These are phyloP conservation scores for Sphaceloma murrayae DNA, from an alignment of 2,329 filamentous ascomycete genomes.

Conservation along the genomic window DNA sequence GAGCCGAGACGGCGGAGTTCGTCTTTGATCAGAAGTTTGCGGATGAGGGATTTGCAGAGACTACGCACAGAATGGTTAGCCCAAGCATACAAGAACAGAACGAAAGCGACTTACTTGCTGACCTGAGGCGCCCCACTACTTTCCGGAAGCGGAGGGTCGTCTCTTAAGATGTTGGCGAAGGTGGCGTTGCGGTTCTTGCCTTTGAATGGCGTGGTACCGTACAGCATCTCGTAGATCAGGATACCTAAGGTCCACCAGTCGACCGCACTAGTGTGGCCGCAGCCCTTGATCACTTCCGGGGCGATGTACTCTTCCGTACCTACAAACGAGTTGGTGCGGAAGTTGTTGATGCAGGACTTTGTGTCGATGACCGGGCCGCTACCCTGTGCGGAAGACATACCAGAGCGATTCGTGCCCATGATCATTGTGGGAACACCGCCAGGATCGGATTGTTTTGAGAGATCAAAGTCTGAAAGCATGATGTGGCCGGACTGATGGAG, in stretches of 20 bases:
- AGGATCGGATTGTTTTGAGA: conserved; percentile 94
- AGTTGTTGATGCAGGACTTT: conserved; percentile 95
- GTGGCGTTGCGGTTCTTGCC: conserved; percentile 98
- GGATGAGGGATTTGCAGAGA: conserved; percentile 90
- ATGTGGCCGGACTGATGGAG: conserved; percentile 99
- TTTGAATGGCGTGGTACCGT: conserved; percentile 97
- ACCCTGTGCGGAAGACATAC: conserved; percentile 55
- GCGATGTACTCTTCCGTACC: conserved; percentile 99
- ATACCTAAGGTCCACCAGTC: conserved; percentile 99
- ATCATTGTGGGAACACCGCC: conserved; percentile 98
- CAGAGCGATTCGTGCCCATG: conserved; percentile 64
- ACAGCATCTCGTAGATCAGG: conserved; percentile 97
- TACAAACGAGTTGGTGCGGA: conserved; percentile 96
- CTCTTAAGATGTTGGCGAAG: conserved; percentile 91
- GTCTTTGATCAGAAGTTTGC: conserved; percentile 96
- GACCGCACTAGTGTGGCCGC: conserved; percentile 93
- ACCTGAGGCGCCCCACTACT: conserved; percentile 73
- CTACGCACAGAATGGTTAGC: conserved; percentile 37
- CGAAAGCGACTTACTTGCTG: conserved; percentile 62
- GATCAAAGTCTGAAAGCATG: conserved; percentile 97
- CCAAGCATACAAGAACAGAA: neutral
- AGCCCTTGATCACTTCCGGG: conserved; percentile 96
- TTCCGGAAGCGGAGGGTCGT: conserved; percentile 94
- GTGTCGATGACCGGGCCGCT: conserved; percentile 96
- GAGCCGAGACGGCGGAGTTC: conserved; percentile 89